Evolutionary conservation across 140 eudicot species (phyloP), one percentile per base, ranked within the genome.

Genomic region (Bidens hawaiensis): DNA sequence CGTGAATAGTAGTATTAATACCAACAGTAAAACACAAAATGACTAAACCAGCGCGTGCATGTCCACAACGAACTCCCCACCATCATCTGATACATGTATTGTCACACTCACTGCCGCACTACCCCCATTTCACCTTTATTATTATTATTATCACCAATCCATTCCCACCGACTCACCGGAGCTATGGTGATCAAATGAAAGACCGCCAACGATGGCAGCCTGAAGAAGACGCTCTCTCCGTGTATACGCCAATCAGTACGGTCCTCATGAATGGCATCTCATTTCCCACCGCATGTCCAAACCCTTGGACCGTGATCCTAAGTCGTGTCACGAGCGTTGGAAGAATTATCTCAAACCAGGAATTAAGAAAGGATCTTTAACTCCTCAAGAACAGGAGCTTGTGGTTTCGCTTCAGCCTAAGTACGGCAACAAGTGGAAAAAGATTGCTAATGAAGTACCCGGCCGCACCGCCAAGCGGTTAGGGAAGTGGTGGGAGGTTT

Each of bases 401-500:
- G 94, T 88, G 18, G 77, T 82, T 19, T 85, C 94, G 0, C 83
- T 88, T 6, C 94, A 84, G 46, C 83, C 89, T 0, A 84, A 88
- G 67, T 85, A 88, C 94, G 96, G 96, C 11, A 88, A 88, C 80
- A 88, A 88, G 84, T 88, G 96, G 96, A 88, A 88, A 75, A 88
- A 79, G 45, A 88, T 88, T 49, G 96, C 94, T 1, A 78, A 89
- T 4, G 96, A 88, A 41, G 90, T 88, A 5, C 94, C 96, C 41
- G 96, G 96, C 60, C 84, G 96, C 0, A 88, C 96, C 1, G 96
- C 96, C 14, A 88, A 84, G 56, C 78, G 94, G 0, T 56, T 88
- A 10, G 94, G 96, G 0, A 88, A 88, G 85, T 88, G 96, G 96
- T 88, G 96, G 96, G 96, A 88, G 55, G 96, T 88, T 51, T 88